These are phyloP conservation scores for Vigna reflexopilosa DNA, from an alignment of 306 rosid genomes.

Conservation along the genomic window DNA sequence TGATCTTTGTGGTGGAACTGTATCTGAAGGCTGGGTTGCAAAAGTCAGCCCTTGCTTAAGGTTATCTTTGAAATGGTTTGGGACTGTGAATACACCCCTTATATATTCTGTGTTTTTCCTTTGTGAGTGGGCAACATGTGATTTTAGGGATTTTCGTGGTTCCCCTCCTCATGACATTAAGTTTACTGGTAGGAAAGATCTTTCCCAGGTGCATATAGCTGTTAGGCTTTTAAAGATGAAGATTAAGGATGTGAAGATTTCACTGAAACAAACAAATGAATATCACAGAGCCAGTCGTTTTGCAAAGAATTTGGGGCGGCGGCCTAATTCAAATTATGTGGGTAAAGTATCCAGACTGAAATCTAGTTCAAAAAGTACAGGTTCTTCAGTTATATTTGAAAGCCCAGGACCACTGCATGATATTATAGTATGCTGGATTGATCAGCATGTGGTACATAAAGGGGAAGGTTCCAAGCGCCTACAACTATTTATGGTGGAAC, in stretches of 20 bases:
- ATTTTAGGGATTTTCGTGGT: slow-evolving; percentile 81
- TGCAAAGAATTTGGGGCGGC: slow-evolving; percentile 59
- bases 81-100: slow-evolving; percentile 62
- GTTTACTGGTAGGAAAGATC: slow-evolving; percentile 87
- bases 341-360: slow-evolving; percentile 50
- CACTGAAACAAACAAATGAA: slow-evolving; percentile 52
- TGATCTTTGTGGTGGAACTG: slow-evolving; percentile 66
- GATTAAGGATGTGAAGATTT: slow-evolving; percentile 62
- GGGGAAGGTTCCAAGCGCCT: slow-evolving; percentile 77
- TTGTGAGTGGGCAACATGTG: slow-evolving; percentile 98
- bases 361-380: slow-evolving; percentile 49
- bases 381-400: slow-evolving; percentile 62
- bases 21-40: slow-evolving; percentile 73
- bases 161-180: slow-evolving; percentile 65
- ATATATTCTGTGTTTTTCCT: slow-evolving; percentile 87
- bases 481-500: slow-evolving; percentile 75
- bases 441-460: slow-evolving; percentile 83
- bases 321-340: slow-evolving; percentile 48
- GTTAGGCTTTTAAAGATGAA: slow-evolving; percentile 72
- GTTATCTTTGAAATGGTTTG: slow-evolving; percentile 84
- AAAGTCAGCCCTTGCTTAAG: slow-evolving; percentile 84
- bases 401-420: slow-evolving; percentile 97
- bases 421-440: slow-evolving; percentile 94
- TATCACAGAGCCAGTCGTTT: slow-evolving; percentile 45
- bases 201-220: slow-evolving; percentile 80